phyloP scores from a whole-genome alignment of 2,329 filamentous ascomycete genomes.

The Xylogone sp. region DNA sequence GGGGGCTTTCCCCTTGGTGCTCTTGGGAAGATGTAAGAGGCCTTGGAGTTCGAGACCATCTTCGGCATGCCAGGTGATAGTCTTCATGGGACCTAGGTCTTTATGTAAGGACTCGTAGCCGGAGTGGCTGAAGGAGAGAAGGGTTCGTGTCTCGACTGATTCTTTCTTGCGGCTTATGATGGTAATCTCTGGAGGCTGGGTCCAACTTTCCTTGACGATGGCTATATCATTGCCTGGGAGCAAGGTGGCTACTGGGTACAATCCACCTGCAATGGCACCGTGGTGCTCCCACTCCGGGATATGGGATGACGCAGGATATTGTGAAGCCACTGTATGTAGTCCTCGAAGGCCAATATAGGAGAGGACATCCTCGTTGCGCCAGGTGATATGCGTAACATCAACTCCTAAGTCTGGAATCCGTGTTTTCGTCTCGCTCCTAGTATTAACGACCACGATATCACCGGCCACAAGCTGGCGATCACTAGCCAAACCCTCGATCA shows the following conservation, averaged over 20 bases:
- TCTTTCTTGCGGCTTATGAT: background rate
- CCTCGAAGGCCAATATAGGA: background rate
- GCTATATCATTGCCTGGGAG: background rate
- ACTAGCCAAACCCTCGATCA: conserved; percentile 1
- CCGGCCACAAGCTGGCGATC: conserved; percentile 4
- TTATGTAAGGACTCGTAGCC: conserved; percentile 42
- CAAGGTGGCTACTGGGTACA: background rate
- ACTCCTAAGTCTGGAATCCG: background rate
- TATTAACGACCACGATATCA: conserved; percentile 3
- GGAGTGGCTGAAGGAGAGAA: conserved; percentile 61
- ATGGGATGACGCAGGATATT: background rate
- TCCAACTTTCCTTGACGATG: background rate
- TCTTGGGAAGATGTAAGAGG: background rate
- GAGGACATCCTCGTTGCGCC: background rate
- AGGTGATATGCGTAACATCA: conserved; percentile 1
- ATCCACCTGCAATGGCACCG: background rate
- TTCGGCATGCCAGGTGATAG: background rate
- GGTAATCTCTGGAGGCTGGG: background rate
- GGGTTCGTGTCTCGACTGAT: background rate
- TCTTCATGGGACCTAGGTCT: background rate
- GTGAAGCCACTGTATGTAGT: background rate
- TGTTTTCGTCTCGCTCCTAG: background rate
- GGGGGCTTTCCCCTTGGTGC: background rate
- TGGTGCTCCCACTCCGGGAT: background rate
- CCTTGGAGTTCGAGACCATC: conserved; percentile 2